Evolutionary conservation across 805 yeast genomes (phyloP), one percentile per base, ranked within the genome.

Genomic region (Monosporozyma solicola): DNA sequence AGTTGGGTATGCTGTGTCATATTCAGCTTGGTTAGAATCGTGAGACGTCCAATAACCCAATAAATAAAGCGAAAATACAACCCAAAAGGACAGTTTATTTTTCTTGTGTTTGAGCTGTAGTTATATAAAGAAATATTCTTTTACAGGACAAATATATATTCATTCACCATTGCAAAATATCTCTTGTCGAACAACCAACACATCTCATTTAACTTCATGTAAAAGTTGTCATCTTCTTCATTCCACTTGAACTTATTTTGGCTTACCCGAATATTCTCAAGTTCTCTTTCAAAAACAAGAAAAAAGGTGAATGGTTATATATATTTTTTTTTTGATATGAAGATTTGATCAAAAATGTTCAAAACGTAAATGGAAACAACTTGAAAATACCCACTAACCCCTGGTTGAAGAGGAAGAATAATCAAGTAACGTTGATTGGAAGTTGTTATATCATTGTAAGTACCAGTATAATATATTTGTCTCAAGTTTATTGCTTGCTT

Each of bases 1-100:
- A 75, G 84, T 63, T 92, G 97, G 97, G 88, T 94, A 41, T 66
- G 83, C 24, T 85, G 96, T 0, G 91, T 91, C 59, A 79, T 92
- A 9, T 80, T 92, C 49, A 85, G 96, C 67, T 83, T 90, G 9
- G 74, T 87, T 55, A 75, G 97, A 56, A 89, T 91, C 44, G 90
- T 91, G 5, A 88, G 84, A 57, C 76, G 80, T 65, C 88, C 32
- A 57, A 65, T 41, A 59, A 65, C 6, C 7, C 29, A 27, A 27
- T 27, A 27, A 27, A 27, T 27, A 5, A 27, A 7, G 2, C 29
- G 29, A 27, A 27, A 27, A 27, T 7, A 7, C 55, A 32, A 35
- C n/a, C 24, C 13, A 43, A 43, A 43, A 11, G 2, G 16, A 43
- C 10, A 9, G 5, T 16, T 20, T 10, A 41, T 10, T 20, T 9